Percentiles rank a stretch among this genome's conserved stretches.
These are phyloP conservation scores for Coriolopsis trogii DNA, from an alignment of 1,284 basidiomycete species.

Conservation along the genomic window DNA sequence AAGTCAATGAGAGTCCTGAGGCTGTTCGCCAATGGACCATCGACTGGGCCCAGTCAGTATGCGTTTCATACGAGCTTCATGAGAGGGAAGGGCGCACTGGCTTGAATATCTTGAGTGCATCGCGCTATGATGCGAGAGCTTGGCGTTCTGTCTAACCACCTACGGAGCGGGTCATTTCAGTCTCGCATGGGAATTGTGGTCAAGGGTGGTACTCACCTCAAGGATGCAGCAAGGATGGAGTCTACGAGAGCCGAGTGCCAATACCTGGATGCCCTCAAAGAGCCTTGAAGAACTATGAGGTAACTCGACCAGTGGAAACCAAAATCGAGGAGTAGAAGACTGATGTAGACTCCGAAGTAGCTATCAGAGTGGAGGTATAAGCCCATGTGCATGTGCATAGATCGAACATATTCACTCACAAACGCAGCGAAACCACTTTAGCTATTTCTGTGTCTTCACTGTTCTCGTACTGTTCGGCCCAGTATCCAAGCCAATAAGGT, in stretches of 20 bases:
- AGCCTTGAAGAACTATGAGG: slow-evolving; percentile 39
- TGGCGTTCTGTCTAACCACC: slow-evolving; percentile 57
- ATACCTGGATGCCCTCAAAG: slow-evolving; percentile 50
- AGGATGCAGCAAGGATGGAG: slow-evolving; percentile 54
- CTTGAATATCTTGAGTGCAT: slow-evolving; percentile 59
- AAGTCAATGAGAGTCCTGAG: slow-evolving; percentile 30
- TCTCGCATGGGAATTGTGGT: neutral
- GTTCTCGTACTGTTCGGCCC: slow-evolving; percentile 26
- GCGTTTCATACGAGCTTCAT: too few relatives aligned
- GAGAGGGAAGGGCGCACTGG: slow-evolving; percentile 28
- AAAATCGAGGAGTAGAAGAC: slow-evolving; percentile 33
- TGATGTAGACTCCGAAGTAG: slow-evolving; percentile 44
- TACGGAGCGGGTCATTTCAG: slow-evolving; percentile 9
- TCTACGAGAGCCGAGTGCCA: slow-evolving; percentile 58
- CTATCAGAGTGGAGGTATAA: slow-evolving; percentile 13
- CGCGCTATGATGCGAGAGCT: slow-evolving; percentile 55
- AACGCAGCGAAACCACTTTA: slow-evolving; percentile 30
- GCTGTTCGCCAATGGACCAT: slow-evolving; percentile 28
- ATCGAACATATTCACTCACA: slow-evolving; percentile 24
- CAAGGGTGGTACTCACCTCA: slow-evolving; percentile 36
- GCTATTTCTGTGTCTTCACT: slow-evolving; percentile 25
- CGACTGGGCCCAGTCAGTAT: too few relatives aligned
- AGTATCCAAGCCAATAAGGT: slow-evolving; percentile 23
- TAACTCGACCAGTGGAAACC: slow-evolving; percentile 22
- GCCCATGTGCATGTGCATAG: neutral